Conservation (phyloP, 176 grass and related monocot genomes). For the Cenchrus purpureus region DNA sequence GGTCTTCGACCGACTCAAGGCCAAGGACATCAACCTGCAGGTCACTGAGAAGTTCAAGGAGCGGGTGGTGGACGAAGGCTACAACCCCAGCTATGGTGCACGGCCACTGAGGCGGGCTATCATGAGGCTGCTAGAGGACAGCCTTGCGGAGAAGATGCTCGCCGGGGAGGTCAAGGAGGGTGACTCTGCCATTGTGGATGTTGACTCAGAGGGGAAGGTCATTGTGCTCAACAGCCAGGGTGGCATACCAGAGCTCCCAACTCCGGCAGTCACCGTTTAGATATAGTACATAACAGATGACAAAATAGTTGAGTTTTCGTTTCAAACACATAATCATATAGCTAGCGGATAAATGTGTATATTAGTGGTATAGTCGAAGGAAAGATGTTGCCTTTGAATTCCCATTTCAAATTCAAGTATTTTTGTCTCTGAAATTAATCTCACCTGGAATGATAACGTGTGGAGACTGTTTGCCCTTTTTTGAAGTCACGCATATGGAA, state of each 20-base stretch:
- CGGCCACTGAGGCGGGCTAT: constrained; percentile 76
- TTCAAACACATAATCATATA: constrained; percentile 23
- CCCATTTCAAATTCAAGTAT: neutral
- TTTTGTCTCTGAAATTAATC: neutral
- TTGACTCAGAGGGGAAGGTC: constrained; percentile 74
- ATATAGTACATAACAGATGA: neutral
- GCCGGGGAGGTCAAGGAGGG: constrained; percentile 73
- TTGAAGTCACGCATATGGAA: neutral
- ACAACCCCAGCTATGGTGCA: constrained; percentile 81
- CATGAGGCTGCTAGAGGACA: constrained; percentile 89
- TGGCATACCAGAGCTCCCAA: constrained; percentile 55
- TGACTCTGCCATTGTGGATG: constrained; percentile 77
- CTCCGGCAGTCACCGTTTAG: constrained; percentile 53
- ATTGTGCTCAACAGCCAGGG: constrained; percentile 66
- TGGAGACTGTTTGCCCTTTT: neutral
- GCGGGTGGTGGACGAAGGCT: constrained; percentile 83
- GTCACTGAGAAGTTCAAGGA: constrained; percentile 89
- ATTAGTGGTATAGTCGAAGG: constrained; percentile 27
- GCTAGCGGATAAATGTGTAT: constrained; percentile 34
- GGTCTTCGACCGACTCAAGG: constrained; percentile 67
- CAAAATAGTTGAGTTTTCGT: constrained; percentile 22
- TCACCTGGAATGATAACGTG: neutral
- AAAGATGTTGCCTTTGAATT: neutral
- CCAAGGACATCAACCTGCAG: constrained; percentile 74
- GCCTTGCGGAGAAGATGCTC: constrained; percentile 79